Evolutionary conservation across 23 red algal species (phyloP).

Genomic region (Cyanidiococcus yangmingshanensis): DNA sequence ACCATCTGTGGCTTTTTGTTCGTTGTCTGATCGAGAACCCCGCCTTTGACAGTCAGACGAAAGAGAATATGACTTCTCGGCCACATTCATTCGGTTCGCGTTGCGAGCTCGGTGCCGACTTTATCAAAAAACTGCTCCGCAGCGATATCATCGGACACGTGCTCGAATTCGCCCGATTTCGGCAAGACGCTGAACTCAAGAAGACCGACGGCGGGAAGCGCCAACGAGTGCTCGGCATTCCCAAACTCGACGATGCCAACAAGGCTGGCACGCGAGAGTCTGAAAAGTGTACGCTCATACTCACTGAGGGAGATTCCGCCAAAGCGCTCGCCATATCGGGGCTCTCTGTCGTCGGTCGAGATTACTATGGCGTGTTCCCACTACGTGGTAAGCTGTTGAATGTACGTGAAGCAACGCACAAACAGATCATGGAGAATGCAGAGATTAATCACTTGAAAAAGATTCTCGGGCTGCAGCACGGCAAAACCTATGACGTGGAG

Average conservation of each 20-base stretch:
- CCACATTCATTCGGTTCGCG: conserved; percentile 72
- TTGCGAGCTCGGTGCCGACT: conserved; percentile 59
- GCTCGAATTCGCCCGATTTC: conserved; percentile 67
- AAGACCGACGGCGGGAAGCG: conserved; percentile 99
- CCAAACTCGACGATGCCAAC: conserved; percentile 46
- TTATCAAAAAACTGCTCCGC: conserved; percentile 53
- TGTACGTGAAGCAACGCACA: conserved; percentile 35
- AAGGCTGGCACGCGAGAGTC: conserved; percentile 30
- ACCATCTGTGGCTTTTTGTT: conserved; percentile 76
- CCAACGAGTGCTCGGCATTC: conserved; percentile 37
- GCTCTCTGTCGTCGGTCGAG: conserved; percentile 36
- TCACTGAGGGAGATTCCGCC: conserved; percentile 54
- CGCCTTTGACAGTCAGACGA: conserved; percentile 93
- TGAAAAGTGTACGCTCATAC: conserved; percentile 34
- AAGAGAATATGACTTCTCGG: conserved; percentile 79
- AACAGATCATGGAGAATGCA: conserved; percentile 26
- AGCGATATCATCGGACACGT: conserved; percentile 71
- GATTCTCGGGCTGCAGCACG: conserved; percentile 35
- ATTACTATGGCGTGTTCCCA: conserved; percentile 43
- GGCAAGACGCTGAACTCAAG: conserved; percentile 71
- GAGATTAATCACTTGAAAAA: conserved; percentile 31
- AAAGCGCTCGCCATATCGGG: conserved; percentile 44
- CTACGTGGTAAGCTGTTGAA: conserved; percentile 43
- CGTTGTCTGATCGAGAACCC: conserved; percentile 96
- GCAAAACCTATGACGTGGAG: conserved; percentile 22